Conservation (phyloP, 2,329 filamentous ascomycete genomes). For the Colletotrichum shisoi region DNA sequence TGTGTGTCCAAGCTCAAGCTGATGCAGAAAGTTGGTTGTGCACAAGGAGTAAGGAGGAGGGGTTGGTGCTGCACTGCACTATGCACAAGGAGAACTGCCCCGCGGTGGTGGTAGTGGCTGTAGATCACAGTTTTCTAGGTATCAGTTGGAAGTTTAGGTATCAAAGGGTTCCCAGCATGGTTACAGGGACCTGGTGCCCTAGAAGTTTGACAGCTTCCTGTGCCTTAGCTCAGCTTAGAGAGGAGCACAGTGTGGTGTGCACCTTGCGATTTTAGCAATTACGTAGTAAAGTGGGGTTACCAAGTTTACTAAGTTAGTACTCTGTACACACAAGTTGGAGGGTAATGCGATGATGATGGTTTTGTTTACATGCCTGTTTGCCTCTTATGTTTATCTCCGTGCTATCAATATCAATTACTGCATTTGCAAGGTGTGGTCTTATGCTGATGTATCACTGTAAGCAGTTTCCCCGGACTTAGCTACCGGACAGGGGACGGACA, state of each 20-base stretch:
- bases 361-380: background rate
- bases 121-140: background rate
- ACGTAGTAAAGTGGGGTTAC: conserved; percentile 17
- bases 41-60: background rate
- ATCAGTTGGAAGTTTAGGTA: too few species aligned
- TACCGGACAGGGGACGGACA: background rate
- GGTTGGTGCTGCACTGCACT: background rate
- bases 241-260: conserved; percentile 10
- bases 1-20: conserved; percentile 2
- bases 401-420: rapidly evolving
- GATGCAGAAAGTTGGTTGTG: conserved; percentile 9
- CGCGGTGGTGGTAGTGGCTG: conserved; percentile 4
- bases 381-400: background rate
- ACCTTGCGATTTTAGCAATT: conserved; percentile 15
- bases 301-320: background rate
- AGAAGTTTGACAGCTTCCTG: conserved; percentile 14
- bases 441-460: background rate
- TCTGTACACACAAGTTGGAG: too few species aligned
- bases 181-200: conserved; percentile 9
- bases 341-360: background rate
- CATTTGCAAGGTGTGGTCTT: background rate
- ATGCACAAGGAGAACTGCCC: conserved; percentile 2
- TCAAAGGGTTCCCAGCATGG: too few species aligned
- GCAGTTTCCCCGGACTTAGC: conserved; percentile 6
- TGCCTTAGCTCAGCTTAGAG: conserved; percentile 16